Base-by-base conservation (phyloP, 805 yeast genomes). In the Blastobotrys peoriensis region DNA sequence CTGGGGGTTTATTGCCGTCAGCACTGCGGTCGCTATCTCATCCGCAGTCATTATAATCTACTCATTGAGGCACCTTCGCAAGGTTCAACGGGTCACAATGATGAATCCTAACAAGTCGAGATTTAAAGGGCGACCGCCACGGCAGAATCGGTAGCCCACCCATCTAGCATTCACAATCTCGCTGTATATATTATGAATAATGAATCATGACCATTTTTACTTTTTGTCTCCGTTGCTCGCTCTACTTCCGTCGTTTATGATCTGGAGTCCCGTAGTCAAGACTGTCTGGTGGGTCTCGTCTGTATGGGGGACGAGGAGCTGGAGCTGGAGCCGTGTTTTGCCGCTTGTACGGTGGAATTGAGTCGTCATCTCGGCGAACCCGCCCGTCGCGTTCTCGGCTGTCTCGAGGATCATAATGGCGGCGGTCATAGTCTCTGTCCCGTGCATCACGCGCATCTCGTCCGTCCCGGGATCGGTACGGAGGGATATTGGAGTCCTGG, bases 61-160 rank as follows among this genome's bases (percentile, higher is more conserved):
- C 42, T 75, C 87, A 28, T 66, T 83, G 19, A 72, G 69, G 42
- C 77, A 75, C 45, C 71, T 91, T 48, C 72, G 75, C 36, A 74
- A 72, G 47, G 69, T 91, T 36, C 89, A 85, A 57, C 82, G 76
- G 51, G 75, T 91, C 41, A 88, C 91, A 15, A 75, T 83, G 78
- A 52, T 52, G 56, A 25, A 13, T 13, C 13, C 30, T 25, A 25
- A 25, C 13, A 25, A 13, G 30, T 25, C 30, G 8, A 8, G 30
- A 8, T n/a, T n/a, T n/a, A n/a, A n/a, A n/a, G n/a, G n/a, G n/a
- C n/a, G n/a, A n/a, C n/a, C n/a, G n/a, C n/a, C n/a, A n/a, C n/a
- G n/a, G n/a, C n/a, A n/a, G n/a, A n/a, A n/a, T n/a, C n/a, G n/a
- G n/a, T n/a, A n/a, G n/a, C n/a, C n/a, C n/a, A n/a, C n/a, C n/a